A percentile compares a stretch with the other conserved stretches of the same genome.
These are phyloP conservation scores for Zygoascus hellenicus DNA, from an alignment of 1,139 yeast species.

Conservation along the genomic window DNA sequence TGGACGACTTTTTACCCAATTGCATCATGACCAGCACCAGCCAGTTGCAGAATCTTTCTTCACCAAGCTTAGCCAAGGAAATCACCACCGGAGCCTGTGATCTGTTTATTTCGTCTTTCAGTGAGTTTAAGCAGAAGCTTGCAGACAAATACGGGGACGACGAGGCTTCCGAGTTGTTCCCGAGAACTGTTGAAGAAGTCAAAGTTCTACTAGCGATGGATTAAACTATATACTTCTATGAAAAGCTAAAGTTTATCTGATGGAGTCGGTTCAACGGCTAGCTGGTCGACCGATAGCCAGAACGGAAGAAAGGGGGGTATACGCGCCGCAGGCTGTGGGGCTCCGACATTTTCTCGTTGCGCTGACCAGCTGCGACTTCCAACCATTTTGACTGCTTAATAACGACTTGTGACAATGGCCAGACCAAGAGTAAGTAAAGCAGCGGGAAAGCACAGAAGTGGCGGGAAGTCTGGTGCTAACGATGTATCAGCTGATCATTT, in stretches of 20 bases:
- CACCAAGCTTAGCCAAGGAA: slow-evolving; percentile 32
- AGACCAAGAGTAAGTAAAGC: slow-evolving; percentile 51
- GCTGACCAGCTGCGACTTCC: neutral
- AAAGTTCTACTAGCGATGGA: slow-evolving; percentile 27
- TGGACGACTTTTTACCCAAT: slow-evolving; percentile 36
- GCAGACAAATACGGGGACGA: slow-evolving; percentile 21
- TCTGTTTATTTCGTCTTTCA: slow-evolving; percentile 30
- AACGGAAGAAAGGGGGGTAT: neutral
- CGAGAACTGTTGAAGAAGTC: slow-evolving; percentile 29
- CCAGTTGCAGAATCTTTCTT: slow-evolving; percentile 28
- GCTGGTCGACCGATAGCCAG: neutral
- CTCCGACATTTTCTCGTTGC: neutral
- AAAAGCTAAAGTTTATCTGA: no score
- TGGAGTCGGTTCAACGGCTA: no score
- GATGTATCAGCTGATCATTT: slow-evolving; percentile 45
- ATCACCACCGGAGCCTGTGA: slow-evolving; percentile 32
- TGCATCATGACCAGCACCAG: slow-evolving; percentile 32
- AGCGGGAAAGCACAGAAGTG: neutral
- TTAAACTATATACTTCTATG: neutral
- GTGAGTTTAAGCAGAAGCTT: slow-evolving; percentile 19
- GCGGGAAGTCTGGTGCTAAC: no score
- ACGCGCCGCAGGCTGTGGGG: neutral
- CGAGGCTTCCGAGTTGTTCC: slow-evolving; percentile 24
- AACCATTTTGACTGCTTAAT: no score
- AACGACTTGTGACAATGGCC: slow-evolving; percentile 37